These are phyloP conservation scores for Penicillium bialowiezense DNA, from an alignment of 495 filamentous ascomycete genomes.

Conservation along the genomic window DNA sequence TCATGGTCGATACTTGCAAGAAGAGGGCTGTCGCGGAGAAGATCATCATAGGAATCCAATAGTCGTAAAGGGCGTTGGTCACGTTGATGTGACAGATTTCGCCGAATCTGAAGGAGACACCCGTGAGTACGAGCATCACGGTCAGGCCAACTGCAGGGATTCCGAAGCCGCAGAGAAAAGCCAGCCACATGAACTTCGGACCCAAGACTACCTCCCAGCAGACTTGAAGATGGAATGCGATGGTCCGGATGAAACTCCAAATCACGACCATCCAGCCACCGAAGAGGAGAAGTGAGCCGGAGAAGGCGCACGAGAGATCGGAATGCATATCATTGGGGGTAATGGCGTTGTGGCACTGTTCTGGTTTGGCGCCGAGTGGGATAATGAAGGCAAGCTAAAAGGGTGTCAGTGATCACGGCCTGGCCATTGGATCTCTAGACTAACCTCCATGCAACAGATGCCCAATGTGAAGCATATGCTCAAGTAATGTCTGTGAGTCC, in stretches of 20 bases:
- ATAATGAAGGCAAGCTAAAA: constrained; percentile 72
- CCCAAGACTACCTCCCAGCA: constrained; percentile 95
- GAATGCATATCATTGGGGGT: constrained; percentile 92
- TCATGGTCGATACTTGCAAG: constrained; percentile 81
- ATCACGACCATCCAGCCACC: constrained; percentile 80
- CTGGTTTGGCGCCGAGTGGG: constrained; percentile 73
- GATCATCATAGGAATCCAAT: constrained; percentile 86
- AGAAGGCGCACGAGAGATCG: constrained; percentile 77
- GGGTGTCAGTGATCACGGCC: constrained; percentile 2
- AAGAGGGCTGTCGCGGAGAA: constrained; percentile 76
- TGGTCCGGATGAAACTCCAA: constrained; percentile 85
- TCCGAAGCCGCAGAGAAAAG: constrained; percentile 78
- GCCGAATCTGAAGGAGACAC: constrained; percentile 92
- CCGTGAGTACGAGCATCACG: constrained; percentile 76
- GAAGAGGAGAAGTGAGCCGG: constrained; percentile 77
- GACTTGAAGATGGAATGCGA: constrained; percentile 95
- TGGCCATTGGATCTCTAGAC: constrained; percentile 18
- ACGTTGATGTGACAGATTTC: constrained; percentile 91
- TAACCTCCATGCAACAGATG: constrained; percentile 73
- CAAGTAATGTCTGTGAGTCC: constrained; percentile 87
- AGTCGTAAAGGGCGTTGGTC: constrained; percentile 70
- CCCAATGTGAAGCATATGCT: constrained; percentile 80
- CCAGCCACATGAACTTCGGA: constrained; percentile 82
- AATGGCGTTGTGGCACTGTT: constrained; percentile 84
- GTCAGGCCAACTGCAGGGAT: constrained; percentile 71